Conservation (phyloP, 2,329 filamentous ascomycete species). For the Endothia cerciana region DNA sequence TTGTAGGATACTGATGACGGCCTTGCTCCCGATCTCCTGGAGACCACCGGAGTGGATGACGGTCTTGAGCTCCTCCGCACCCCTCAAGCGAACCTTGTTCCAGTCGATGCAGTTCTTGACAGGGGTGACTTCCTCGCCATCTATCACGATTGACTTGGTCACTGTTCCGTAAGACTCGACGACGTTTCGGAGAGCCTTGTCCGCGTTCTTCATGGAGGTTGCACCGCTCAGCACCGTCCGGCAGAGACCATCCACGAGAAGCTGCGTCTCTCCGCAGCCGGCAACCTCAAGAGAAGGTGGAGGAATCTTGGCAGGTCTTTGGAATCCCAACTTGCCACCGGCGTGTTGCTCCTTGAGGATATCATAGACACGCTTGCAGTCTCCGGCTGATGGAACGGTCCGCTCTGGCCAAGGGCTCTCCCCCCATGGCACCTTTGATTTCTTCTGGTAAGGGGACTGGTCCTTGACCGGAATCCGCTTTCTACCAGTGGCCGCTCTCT, state of each 20-base stretch:
- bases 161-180: constrained; percentile 19
- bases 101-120: constrained; percentile 57
- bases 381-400: constrained; percentile 64
- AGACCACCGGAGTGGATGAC: constrained; percentile 74
- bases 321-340: constrained; percentile 46
- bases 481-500: neutral
- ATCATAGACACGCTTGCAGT: constrained; percentile 70
- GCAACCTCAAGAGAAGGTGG: constrained; percentile 71
- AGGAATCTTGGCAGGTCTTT: constrained; percentile 67
- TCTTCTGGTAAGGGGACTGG: constrained; percentile 23
- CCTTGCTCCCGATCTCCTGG: constrained; percentile 54
- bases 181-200: constrained; percentile 67
- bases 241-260: constrained; percentile 57
- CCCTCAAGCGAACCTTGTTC: constrained; percentile 67
- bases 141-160: constrained; percentile 16
- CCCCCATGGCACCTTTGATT: constrained; percentile 21
- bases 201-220: constrained; percentile 57
- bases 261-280: constrained; percentile 65
- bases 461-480: constrained; percentile 15
- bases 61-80: constrained; percentile 64
- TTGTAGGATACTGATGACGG: constrained; percentile 50
- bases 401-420: constrained; percentile 68
- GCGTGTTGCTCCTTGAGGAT: constrained; percentile 71
- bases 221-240: constrained; percentile 58
- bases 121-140: constrained; percentile 11